Evolutionary conservation across 176 grass and related monocot species (phyloP), one percentile per base, ranked within the genome.

Genomic region (Ensete glaucum): DNA sequence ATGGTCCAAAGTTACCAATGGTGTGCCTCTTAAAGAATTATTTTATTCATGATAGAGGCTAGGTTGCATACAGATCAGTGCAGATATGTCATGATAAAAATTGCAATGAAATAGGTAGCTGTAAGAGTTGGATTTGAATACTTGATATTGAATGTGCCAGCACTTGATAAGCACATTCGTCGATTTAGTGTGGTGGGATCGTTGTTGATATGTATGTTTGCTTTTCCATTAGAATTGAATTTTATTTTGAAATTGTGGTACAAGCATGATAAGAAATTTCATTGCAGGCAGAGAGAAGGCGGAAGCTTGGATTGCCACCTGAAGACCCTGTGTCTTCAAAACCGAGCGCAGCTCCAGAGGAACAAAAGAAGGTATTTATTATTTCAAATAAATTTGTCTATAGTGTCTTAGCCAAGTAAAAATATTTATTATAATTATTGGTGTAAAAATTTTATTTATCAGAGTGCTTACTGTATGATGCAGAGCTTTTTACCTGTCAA

Each of bases 221-320:
- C 1, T 70, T 70, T 70, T 51, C 21, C 67, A 70, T 9, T 51
- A 20, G 8, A 8, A 70, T 70, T 1, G 9, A 70, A 50, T 23
- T 23, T 23, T 23, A 23, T 9, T 22, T 23, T 52, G 29, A 17
- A 12, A 29, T 17, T 48, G 13, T 11, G 11, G 19, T 34, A 62
- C 51, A 62, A 62, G 22, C 15, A 2, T 74, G 77, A 79, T 65
- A 26, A 51, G 21, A 21, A 78, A 64, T 55, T 78, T 62, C 78
- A 52, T 24, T 80, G 48, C 62, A 94, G 95, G 95, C 91, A 84
- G 95, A 99, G 85, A 91, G 95, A 80, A 94, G 95, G 80, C 92
- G 95, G 67, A 99, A 87, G 79, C 88, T 99, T 85, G 91, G 95
- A 80, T 82, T 99, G 81, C 90, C 95, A 4, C 88, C 88, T 53